Conservation (phyloP, 2,329 filamentous ascomycete genomes). For the Microcyclosporella mali region DNA sequence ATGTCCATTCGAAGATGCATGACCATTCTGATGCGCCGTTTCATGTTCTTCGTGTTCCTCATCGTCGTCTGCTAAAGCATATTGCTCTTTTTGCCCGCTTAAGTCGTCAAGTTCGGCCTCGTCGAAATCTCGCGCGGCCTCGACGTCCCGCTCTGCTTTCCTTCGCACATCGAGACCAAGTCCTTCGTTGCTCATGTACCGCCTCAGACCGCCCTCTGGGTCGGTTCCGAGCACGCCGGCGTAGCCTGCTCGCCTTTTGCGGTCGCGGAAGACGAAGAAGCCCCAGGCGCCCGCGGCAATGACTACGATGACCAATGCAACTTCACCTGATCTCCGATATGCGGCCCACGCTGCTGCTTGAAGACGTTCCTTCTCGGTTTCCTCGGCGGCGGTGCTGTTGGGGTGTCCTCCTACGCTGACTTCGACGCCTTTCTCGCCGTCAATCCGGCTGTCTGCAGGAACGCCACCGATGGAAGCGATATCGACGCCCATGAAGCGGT, state of each 20-base stretch:
- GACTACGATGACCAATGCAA: slow-evolving; percentile 74
- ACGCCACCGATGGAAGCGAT: slow-evolving; percentile 79
- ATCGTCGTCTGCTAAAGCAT: slow-evolving; percentile 22
- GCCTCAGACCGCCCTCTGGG: slow-evolving; percentile 29
- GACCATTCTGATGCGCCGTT: slow-evolving; percentile 2
- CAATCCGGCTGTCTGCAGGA: slow-evolving; percentile 72
- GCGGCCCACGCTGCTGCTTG: slow-evolving; percentile 82
- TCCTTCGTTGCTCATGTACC: slow-evolving; percentile 39
- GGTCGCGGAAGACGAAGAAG: slow-evolving; percentile 58
- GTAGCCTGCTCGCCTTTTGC: slow-evolving; percentile 44
- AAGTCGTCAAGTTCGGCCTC: slow-evolving; percentile 53
- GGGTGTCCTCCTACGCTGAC: slow-evolving; percentile 67
- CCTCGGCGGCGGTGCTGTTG: slow-evolving; percentile 61
- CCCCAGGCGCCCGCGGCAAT: slow-evolving; percentile 69
- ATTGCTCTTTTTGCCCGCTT: slow-evolving; percentile 8
- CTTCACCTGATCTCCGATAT: slow-evolving; percentile 80
- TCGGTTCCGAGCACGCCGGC: slow-evolving; percentile 35
- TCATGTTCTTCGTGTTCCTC: slow-evolving; percentile 7
- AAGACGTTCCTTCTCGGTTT: slow-evolving; percentile 65
- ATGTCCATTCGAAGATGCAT: slow-evolving; percentile 11
- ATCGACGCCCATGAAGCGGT: slow-evolving; percentile 90
- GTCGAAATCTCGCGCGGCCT: slow-evolving; percentile 55
- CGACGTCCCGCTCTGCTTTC: slow-evolving; percentile 45
- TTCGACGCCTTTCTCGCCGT: slow-evolving; percentile 74
- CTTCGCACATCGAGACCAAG: slow-evolving; percentile 34